phyloP scores from a whole-genome alignment of 148 eudicot genomes.

The Spergularia marina region DNA sequence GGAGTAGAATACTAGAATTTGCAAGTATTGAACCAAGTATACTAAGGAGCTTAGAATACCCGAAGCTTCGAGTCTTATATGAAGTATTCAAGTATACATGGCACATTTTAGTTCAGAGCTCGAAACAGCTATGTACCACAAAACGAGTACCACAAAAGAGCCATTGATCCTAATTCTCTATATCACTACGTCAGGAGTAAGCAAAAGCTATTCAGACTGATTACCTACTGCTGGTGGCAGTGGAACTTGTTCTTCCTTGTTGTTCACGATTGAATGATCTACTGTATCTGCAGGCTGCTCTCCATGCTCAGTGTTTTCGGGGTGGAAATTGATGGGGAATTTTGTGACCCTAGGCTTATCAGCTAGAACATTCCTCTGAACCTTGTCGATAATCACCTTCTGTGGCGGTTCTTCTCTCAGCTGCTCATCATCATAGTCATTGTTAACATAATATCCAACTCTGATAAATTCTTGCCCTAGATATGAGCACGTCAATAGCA shows the following conservation, averaged over 20 bases:
- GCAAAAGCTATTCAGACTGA: slow-evolving; percentile 22
- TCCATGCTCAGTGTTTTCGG: slow-evolving; percentile 57
- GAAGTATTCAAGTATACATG: neutral
- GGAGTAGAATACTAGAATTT: neutral
- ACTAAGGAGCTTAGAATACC: neutral
- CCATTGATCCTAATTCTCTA: neutral
- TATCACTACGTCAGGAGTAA: slow-evolving; percentile 7
- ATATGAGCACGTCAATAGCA: slow-evolving; percentile 80
- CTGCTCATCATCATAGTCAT: slow-evolving; percentile 78
- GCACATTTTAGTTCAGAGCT: slow-evolving; percentile 3
- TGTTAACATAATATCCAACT: slow-evolving; percentile 89
- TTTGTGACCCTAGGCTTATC: slow-evolving; percentile 94
- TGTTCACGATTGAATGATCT: slow-evolving; percentile 34
- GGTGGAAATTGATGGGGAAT: slow-evolving; percentile 84
- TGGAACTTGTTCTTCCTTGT: slow-evolving; percentile 33
- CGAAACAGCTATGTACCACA: neutral
- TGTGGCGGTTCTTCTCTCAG: slow-evolving; percentile 88
- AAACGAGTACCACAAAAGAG: neutral
- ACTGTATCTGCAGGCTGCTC: slow-evolving; percentile 50
- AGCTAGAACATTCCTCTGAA: slow-evolving; percentile 73
- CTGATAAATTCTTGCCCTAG: slow-evolving; percentile 85
- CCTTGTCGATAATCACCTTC: slow-evolving; percentile 69
- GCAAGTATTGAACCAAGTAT: neutral
- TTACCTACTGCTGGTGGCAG: slow-evolving; percentile 32
- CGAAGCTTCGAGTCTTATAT: too few species aligned